A percentile compares a stretch with the other conserved stretches of the same genome.
Evolutionary conservation across 2,329 filamentous ascomycete species (phyloP).

Genomic region (Aureobasidium melanogenum): DNA sequence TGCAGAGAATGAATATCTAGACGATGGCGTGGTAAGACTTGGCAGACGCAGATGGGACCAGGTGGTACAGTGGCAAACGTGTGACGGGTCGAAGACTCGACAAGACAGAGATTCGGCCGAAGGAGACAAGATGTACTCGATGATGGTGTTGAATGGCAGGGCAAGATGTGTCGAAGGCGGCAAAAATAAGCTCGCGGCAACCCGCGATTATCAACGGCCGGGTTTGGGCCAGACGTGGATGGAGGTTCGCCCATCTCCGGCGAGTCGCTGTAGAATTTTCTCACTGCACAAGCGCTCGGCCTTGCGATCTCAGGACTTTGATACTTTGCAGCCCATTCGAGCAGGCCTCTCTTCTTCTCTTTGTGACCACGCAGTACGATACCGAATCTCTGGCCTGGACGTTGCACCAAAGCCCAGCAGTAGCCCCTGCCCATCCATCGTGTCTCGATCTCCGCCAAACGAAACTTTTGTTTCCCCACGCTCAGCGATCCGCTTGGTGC

Average conservation of each 20-base stretch:
- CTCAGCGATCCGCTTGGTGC: neutral
- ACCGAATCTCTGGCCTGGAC: neutral
- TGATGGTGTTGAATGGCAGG: too few species aligned
- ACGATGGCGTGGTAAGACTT: neutral
- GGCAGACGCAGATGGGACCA: too few species aligned
- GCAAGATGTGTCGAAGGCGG: neutral
- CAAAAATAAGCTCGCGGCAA: neutral
- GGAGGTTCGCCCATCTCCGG: neutral
- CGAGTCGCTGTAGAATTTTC: neutral
- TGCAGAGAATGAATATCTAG: neutral
- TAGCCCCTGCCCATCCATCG: neutral
- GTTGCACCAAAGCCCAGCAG: neutral
- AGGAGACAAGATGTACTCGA: too few species aligned
- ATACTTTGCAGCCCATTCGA: neutral
- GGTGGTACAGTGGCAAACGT: too few species aligned
- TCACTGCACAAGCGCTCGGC: neutral
- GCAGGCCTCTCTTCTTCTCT: neutral
- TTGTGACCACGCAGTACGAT: neutral
- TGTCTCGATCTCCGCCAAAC: neutral
- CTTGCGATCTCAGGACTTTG: neutral
- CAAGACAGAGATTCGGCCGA: too few species aligned
- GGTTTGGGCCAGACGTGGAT: neutral
- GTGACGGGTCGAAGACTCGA: too few species aligned
- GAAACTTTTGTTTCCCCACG: neutral
- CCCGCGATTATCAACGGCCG: neutral